Evolutionary conservation across 2,329 filamentous ascomycete genomes (phyloP), one percentile per base, ranked within the genome.

Genomic region (Dryadomyces quercus-mongolicae): DNA sequence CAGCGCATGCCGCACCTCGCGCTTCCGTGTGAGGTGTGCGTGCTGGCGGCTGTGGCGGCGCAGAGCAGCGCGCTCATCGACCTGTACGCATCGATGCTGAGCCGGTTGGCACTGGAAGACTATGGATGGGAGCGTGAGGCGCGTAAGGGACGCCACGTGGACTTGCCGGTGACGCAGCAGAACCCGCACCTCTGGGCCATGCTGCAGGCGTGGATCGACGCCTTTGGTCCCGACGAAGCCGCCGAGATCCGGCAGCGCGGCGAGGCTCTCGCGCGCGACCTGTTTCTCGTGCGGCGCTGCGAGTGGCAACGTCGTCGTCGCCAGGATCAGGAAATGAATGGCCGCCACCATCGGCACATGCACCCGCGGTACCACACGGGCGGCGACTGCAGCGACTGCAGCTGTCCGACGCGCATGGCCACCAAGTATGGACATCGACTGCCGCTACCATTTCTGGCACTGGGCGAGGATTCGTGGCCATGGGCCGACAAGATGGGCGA

Each of bases 21-120:
- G 7, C 22, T 25, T 15, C 64, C 67, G 15, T 82, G 78, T 57
- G 73, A 78, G 60, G 77, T 76, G 1, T 82, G 78, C 57, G 72
- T 77, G 31, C 62, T 81, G 13, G 69, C 74, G 1, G 66, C 68
- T 3, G 61, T 82, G 0, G 77, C 77, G 2, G 72, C 71, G 0
- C 67, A 69, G 36, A 63, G 61, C 5, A 61, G 67, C 16, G 59
- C 71, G 1, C 62, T 82, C 2, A 62, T 66, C 6, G 75, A 77
- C 59, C 60, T 82, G 36, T 64, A 71, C 31, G 70, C 74, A 3
- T 64, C 67, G 44, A 60, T 79, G 53, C 31, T 71, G 10, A 69
- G 70, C 36, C 69, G 76, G 38, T 58, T 59, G 21, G 62, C 63
- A 53, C 57, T 51, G 15, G 52, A 54, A 18, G 44, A 49, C 5